phyloP scores from a whole-genome alignment of 345 rosid species.

The Acer saccharum region DNA sequence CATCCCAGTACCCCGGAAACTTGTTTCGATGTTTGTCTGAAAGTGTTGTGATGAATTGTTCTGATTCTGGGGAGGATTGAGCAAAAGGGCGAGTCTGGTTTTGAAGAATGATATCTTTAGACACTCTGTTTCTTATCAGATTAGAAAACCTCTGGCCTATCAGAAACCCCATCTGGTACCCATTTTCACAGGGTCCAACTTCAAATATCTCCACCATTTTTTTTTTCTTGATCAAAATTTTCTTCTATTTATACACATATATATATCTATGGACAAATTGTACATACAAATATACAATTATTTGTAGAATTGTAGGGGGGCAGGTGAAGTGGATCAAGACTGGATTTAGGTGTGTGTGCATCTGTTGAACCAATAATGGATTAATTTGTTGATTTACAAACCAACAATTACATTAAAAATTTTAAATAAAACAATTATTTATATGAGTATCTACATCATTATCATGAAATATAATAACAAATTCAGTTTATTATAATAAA shows the following conservation, averaged over 20 bases:
- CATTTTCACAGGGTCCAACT: conserved; percentile 56
- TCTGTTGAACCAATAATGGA: too few relatives aligned
- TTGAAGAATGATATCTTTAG: conserved; percentile 50
- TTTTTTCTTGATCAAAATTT: not conserved
- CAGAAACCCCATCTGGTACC: conserved; percentile 44
- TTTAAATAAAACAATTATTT: too few relatives aligned
- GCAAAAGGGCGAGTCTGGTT: conserved; percentile 58
- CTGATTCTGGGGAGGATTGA: conserved; percentile 20
- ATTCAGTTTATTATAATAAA: too few relatives aligned
- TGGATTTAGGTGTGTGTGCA: too few relatives aligned
- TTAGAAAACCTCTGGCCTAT: conserved; percentile 52
- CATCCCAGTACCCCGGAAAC: conserved; percentile 59
- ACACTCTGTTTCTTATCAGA: conserved; percentile 46
- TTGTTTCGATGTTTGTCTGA: conserved; percentile 38
- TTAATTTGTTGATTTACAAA: too few relatives aligned
- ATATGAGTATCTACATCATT: too few relatives aligned
- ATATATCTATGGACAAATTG: too few relatives aligned
- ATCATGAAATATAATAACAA: too few relatives aligned
- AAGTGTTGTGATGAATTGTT: conserved; percentile 36
- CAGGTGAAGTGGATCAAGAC: too few relatives aligned
- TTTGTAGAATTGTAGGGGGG: too few relatives aligned
- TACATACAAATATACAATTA: not conserved
- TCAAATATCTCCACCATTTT: conserved; percentile 46
- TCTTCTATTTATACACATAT: not conserved
- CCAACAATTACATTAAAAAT: too few relatives aligned